These are phyloP conservation scores for Penicillium fuscoglaucum DNA, from an alignment of 2,329 filamentous ascomycete genomes.

Conservation along the genomic window DNA sequence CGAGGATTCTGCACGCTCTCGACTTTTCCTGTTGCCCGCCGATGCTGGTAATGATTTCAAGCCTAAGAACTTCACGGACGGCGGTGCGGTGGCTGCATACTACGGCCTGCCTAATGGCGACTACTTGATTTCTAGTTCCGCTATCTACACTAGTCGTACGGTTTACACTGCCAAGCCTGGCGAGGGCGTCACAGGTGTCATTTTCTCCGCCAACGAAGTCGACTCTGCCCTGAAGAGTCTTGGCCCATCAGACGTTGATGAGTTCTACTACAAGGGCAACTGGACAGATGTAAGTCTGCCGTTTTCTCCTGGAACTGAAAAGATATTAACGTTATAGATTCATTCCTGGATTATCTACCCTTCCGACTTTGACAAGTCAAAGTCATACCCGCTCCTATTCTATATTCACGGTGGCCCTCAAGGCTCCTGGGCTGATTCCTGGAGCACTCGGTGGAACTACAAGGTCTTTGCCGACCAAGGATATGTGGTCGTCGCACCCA, in stretches of 20 bases:
- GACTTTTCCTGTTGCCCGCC: constrained; percentile 39
- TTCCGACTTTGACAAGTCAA: constrained; percentile 62
- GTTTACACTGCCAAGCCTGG: constrained; percentile 37
- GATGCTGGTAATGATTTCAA: constrained; percentile 34
- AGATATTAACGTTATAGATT: constrained; percentile 31
- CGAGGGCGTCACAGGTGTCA: constrained; percentile 27
- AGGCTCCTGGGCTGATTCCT: constrained; percentile 71
- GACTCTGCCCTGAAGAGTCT: constrained; percentile 41
- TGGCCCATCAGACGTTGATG: constrained; percentile 36
- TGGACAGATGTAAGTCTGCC: constrained; percentile 34
- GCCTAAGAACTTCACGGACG: constrained; percentile 40
- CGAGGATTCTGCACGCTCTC: constrained; percentile 64
- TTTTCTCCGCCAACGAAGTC: constrained; percentile 42
- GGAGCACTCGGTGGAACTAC: constrained; percentile 83
- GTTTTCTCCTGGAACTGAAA: accelerated
- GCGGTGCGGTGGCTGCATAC: constrained; percentile 33
- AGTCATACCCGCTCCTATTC: constrained; percentile 77
- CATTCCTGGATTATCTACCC: constrained; percentile 47
- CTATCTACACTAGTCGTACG: constrained; percentile 40
- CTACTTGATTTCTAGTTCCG: constrained; percentile 35
- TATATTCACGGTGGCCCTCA: constrained; percentile 84
- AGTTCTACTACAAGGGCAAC: constrained; percentile 42
- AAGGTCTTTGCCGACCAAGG: constrained; percentile 85
- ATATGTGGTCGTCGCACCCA: constrained; percentile 78
- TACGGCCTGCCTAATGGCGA: constrained; percentile 33